Evolutionary conservation across 495 filamentous ascomycete genomes (phyloP), one percentile per base, ranked within the genome.

Genomic region (Penicillium riverlandense): DNA sequence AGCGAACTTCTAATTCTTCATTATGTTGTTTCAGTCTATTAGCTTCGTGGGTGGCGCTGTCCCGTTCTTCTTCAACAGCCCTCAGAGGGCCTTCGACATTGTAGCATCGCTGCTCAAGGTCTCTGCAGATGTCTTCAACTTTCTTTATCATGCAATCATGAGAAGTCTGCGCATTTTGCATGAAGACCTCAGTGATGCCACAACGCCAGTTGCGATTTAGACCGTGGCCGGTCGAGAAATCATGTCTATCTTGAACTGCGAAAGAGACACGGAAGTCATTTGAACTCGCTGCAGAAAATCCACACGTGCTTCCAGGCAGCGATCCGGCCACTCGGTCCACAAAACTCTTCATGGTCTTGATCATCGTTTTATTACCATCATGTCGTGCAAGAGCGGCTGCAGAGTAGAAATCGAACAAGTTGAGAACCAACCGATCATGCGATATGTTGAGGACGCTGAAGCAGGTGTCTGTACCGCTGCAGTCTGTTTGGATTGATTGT

Each of bases 101-200:
- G 10, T 63, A 58, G 43, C 78, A 81, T 12, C 79, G 68, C 38
- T 62, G 59, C 44, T 83, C 79, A 6, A 82, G 62, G 37, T 82
- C 75, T 12, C 65, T 63, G 48, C 78, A 82, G 12, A 72, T 61
- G 11, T 71, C 63, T 35, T 70, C 70, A 7, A 81, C 61, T 31
- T 66, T 71, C 15, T 63, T 63, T 15, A 79, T 57, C 22, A 78
- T 55, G 16, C 45, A 51, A 11, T 74, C 58, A 10, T 72, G 62
- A 15, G 65, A 62, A 16, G 53, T 44, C 2, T 53, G 50, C 8
- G 69, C 58, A 50, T 60, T 62, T 34, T 55, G 56, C 30, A 59
- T 55, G 14, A 73, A 53, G 1, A 62, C 50, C 11, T 65, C 54
- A 2, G 57, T 51, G 6, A 82, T 43, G 1, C 54, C 58, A 10